Percentiles rank a stretch among this genome's conserved stretches.
Evolutionary conservation across 2,329 filamentous ascomycete species (phyloP).

Genomic region (Aquanectria penicillioides): DNA sequence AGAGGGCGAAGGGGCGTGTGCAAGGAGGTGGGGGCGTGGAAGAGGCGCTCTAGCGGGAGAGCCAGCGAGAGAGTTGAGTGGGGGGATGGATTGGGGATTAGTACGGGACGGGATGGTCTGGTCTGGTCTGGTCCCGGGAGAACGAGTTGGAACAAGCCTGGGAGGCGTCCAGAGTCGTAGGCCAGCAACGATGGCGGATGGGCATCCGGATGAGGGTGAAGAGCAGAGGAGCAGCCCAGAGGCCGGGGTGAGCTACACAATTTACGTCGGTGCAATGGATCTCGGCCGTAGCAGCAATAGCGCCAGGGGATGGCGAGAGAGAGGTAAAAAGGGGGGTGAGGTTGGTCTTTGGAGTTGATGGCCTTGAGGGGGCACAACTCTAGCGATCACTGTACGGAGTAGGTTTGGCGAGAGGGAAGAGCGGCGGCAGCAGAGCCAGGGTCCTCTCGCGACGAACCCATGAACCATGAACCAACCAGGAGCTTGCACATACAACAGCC

Average conservation of each 20-base stretch:
- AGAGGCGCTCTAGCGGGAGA: constrained; percentile 21
- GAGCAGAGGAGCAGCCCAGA: too few species aligned
- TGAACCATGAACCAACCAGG: constrained; percentile 19
- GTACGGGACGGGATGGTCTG: constrained; percentile 5
- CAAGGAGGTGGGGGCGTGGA: constrained; percentile 10
- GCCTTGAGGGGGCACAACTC: neutral
- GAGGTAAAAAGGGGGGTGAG: constrained; percentile 7
- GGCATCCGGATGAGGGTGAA: too few species aligned
- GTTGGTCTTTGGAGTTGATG: constrained; percentile 9
- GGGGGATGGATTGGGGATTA: constrained; percentile 14
- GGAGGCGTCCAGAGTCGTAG: too few species aligned
- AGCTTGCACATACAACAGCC: constrained; percentile 13
- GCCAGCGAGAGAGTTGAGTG: constrained; percentile 7
- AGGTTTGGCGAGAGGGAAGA: neutral
- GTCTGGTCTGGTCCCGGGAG: neutral
- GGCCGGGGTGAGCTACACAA: too few species aligned
- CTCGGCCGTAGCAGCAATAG: constrained; percentile 2
- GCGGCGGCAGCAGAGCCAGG: neutral
- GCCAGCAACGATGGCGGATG: too few species aligned
- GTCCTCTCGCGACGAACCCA: constrained; percentile 9
- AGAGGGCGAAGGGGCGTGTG: constrained; percentile 17
- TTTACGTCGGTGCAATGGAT: constrained; percentile 2
- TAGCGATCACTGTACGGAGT: too few species aligned
- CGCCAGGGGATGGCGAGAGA: constrained; percentile 6
- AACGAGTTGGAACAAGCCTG: constrained; percentile 6